A percentile compares a stretch with the other conserved stretches of the same genome.
phyloP scores from a whole-genome alignment of 1,139 yeast genomes.

The Suhomyces anneliseae region DNA sequence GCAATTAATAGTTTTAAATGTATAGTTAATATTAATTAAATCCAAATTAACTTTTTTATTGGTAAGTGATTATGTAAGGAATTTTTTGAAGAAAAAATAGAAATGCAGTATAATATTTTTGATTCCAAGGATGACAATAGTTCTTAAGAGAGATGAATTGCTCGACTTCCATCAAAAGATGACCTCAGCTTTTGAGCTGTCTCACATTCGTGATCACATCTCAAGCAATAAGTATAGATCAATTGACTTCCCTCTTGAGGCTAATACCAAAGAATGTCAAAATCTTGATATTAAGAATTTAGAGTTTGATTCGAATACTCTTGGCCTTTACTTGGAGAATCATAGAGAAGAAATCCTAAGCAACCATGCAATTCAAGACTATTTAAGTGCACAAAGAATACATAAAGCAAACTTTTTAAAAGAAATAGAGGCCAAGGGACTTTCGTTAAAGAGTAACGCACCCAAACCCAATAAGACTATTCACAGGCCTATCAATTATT shows the following conservation, averaged over 20 bases:
- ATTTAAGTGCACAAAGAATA: slow-evolving; percentile 17
- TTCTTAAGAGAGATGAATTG: slow-evolving; percentile 15
- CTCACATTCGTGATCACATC: not conserved
- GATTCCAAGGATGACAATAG: slow-evolving; percentile 6
- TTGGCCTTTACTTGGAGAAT: slow-evolving; percentile 12
- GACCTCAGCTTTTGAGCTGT: not conserved
- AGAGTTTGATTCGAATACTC: slow-evolving; percentile 21
- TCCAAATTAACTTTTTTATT: not conserved
- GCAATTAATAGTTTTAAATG: not conserved
- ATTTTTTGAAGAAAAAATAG: too few relatives aligned
- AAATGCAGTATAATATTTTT: too few relatives aligned
- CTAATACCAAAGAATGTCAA: not conserved
- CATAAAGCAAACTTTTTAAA: slow-evolving; percentile 25
- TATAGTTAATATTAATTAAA: too few relatives aligned
- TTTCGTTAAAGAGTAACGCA: slow-evolving; percentile 7
- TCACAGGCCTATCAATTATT: not conserved
- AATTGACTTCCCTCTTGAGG: slow-evolving; percentile 1
- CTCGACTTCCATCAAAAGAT: slow-evolving; percentile 6
- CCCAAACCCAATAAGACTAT: not conserved
- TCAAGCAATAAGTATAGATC: not conserved
- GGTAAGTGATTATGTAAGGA: not conserved
- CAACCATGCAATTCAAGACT: slow-evolving; percentile 18
- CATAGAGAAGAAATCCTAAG: slow-evolving; percentile 12
- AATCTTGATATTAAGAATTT: slow-evolving; percentile 8
- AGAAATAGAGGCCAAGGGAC: slow-evolving; percentile 26